A percentile compares a stretch with the other conserved stretches of the same genome.
phyloP scores from a whole-genome alignment of 441 rosid genomes.

The Mallotus japonicus region DNA sequence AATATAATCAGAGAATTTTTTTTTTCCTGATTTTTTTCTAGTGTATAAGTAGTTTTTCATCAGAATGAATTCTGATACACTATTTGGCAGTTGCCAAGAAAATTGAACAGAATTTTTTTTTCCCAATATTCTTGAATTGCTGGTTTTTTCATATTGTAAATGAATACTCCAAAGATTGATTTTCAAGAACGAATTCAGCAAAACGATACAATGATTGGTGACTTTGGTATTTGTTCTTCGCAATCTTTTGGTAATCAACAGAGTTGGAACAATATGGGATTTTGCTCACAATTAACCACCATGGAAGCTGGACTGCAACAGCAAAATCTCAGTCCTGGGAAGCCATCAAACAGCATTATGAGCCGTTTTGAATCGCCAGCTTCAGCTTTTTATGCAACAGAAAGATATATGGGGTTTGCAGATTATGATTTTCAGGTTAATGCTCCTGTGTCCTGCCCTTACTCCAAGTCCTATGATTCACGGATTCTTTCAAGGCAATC shows the following conservation, averaged over 20 bases:
- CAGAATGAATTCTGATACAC: constrained; percentile 21
- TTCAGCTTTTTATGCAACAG: constrained; percentile 60
- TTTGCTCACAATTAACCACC: constrained; percentile 8
- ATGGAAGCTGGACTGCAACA: constrained; percentile 21
- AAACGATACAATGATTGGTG: constrained; percentile 27
- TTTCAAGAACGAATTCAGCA: constrained; percentile 30
- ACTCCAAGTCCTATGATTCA: constrained; percentile 36
- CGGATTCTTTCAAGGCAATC: constrained; percentile 36
- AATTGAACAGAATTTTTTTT: constrained; percentile 3
- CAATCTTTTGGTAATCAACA: constrained; percentile 31
- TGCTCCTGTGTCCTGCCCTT: constrained; percentile 30
- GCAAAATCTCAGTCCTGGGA: constrained; percentile 31
- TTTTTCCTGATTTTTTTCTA: constrained; percentile 20
- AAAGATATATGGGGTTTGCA: constrained; percentile 48
- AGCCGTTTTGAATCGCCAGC: constrained; percentile 53
- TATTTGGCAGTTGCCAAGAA: constrained; percentile 21
- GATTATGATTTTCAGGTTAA: constrained; percentile 35
- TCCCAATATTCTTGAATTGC: background rate
- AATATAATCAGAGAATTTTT: constrained; percentile 40
- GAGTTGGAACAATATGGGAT: constrained; percentile 27
- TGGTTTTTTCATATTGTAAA: constrained; percentile 20
- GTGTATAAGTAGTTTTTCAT: constrained; percentile 9
- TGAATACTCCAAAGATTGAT: constrained; percentile 42
- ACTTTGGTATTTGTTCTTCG: constrained; percentile 28
- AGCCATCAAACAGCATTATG: constrained; percentile 46